These are phyloP conservation scores for Picea glauca DNA, from an alignment of 75 land plant genomes.

Conservation along the genomic window DNA sequence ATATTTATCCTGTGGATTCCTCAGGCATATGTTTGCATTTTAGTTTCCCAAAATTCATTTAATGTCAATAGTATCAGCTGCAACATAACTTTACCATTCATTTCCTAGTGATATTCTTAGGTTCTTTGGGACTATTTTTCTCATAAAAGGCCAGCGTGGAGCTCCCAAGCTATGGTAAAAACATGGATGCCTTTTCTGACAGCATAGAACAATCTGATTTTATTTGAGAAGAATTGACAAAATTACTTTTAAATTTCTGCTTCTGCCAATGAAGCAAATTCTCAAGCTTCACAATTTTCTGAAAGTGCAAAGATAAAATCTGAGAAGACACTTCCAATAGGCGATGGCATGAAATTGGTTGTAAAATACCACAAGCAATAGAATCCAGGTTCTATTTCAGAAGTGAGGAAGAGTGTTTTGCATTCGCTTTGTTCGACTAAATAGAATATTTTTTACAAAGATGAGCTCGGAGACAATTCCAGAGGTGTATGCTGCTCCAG, in stretches of 20 bases:
- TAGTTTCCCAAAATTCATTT: no score
- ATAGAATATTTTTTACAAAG: conserved; percentile 80
- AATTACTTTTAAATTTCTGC: conserved; percentile 33
- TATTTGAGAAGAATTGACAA: conserved; percentile 43
- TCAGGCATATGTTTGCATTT: no score
- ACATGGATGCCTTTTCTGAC: no score
- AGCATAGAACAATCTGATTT: no score
- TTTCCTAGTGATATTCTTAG: no score
- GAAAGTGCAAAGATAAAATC: not conserved
- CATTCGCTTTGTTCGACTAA: conserved; percentile 69
- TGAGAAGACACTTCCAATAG: not conserved
- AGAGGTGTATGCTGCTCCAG: conserved; percentile 27
- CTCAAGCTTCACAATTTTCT: conserved; percentile 13
- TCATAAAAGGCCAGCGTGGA: no score
- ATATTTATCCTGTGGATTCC: no score
- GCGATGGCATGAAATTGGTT: not conserved
- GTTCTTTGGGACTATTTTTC: no score
- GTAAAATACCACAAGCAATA: conserved; percentile 9
- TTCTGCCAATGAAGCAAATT: conserved; percentile 17
- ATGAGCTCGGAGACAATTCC: conserved; percentile 53
- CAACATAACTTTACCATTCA: no score
- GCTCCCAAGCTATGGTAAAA: no score
- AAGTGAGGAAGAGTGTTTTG: conserved; percentile 46
- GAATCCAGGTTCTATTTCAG: conserved; percentile 17
- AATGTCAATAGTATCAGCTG: no score